Evolutionary conservation across 352 stramenopile species (phyloP), one percentile per base, ranked within the genome.

Genomic region (Globisporangium recalcitrans): DNA sequence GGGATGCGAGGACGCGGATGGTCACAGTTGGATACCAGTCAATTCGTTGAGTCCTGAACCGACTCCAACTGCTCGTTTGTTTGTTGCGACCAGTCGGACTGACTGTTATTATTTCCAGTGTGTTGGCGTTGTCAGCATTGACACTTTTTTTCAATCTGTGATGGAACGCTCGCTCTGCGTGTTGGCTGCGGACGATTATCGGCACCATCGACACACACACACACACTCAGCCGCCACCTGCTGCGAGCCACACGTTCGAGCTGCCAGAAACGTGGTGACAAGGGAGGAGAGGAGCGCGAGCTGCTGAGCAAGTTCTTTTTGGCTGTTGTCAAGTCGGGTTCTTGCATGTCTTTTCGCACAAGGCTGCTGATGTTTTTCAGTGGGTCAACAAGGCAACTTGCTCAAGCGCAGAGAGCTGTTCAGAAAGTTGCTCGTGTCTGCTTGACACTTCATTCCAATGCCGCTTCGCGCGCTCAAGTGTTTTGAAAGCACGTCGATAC

Each of bases 181-280:
- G 27, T 58, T 59, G 11, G 8, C n/a, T 31, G 38, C 16, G 7
- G 16, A 11, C 38, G 38, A 46, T 40, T 40, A 61, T 61, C 40
- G 13, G 26, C 26, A n/a, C n/a, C n/a, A n/a, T n/a, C n/a, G n/a
- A n/a, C n/a, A n/a, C n/a, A n/a, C n/a, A n/a, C n/a, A n/a, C n/a
- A 22, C 55, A 52, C 55, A 61, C 55, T 52, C 55, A 61, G 27
- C 55, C 38, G 22, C 36, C 32, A 34, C 13, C 22, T 10, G 7
- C 34, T 49, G 53, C 8, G 29, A 56, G 49, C 53, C 53, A 60
- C 53, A 60, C 53, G 22, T 48, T 46, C 52, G 52, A 48, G 52
- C 34, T 22, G 16, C 32, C 52, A 59, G 52, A 59, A 26, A 59
- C 32, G 52, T 59, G 52, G 52, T 49, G 46, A 59, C 11, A 24